Evolutionary conservation across 108 stramenopile genomes (phyloP).

Genomic region (Aurantiochytrium sp.): DNA sequence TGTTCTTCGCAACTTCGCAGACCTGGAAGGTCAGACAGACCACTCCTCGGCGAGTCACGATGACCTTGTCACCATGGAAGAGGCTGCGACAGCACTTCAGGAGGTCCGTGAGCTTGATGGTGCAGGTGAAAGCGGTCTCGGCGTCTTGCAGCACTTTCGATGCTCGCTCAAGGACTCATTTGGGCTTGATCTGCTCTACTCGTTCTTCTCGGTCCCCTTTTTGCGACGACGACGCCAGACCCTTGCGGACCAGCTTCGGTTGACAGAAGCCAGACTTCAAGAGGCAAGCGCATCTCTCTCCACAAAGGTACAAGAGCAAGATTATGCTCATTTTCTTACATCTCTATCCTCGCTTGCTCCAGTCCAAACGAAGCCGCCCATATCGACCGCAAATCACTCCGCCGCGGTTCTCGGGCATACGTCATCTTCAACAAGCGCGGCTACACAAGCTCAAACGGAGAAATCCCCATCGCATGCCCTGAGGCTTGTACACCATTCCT

Average conservation of each 20-base stretch:
- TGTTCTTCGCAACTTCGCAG: background rate
- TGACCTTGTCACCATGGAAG: too few species aligned
- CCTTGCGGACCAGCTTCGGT: background rate
- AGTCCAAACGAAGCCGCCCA: too few species aligned
- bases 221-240: background rate
- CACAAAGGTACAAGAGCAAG: background rate
- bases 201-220: background rate
- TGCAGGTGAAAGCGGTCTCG: background rate
- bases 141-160: background rate
- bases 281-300: background rate
- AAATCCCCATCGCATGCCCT: too few species aligned
- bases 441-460: too few species aligned
- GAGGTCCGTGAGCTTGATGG: too few species aligned
- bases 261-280: background rate
- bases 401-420: too few species aligned
- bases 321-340: background rate
- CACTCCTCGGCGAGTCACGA: too few species aligned
- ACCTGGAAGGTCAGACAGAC: background rate
- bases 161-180: background rate
- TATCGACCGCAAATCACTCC: too few species aligned
- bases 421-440: too few species aligned
- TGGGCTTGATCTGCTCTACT: background rate
- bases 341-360: too few species aligned
- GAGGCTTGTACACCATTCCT: too few species aligned
- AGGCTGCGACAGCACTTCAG: too few species aligned